A percentile compares a stretch with the other conserved stretches of the same genome.
These are phyloP conservation scores for Gossypium longicalyx DNA, from an alignment of 345 rosid genomes.

Conservation along the genomic window DNA sequence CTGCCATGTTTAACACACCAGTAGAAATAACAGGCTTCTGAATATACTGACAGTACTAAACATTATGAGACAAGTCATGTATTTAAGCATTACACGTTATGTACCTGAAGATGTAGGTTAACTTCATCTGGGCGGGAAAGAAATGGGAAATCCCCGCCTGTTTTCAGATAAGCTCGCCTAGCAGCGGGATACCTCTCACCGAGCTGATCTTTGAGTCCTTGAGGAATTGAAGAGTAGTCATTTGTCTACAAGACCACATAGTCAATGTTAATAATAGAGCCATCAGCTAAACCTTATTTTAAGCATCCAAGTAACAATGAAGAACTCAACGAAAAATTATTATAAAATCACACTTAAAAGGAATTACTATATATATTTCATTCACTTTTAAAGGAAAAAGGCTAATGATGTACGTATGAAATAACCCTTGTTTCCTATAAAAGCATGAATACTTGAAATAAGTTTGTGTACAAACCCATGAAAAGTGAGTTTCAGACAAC, in stretches of 20 bases:
- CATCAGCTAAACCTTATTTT: too few species aligned
- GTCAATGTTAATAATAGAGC: neutral
- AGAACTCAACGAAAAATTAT: neutral
- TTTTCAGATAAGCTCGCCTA: slow-evolving; percentile 73
- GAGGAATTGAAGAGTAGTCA: slow-evolving; percentile 88
- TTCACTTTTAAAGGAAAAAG: neutral
- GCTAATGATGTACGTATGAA: neutral
- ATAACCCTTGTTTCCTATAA: neutral
- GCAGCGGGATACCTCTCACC: slow-evolving; percentile 91
- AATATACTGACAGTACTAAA: neutral
- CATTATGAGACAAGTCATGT: neutral
- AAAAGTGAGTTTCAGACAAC: slow-evolving; percentile 27
- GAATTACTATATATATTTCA: neutral
- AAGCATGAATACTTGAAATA: neutral
- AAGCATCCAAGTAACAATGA: neutral
- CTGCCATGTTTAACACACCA: slow-evolving; percentile 35
- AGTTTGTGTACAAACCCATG: neutral
- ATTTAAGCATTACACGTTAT: neutral
- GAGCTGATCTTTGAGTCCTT: slow-evolving; percentile 78
- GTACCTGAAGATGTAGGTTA: slow-evolving; percentile 93
- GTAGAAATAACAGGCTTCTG: neutral
- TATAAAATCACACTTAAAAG: neutral
- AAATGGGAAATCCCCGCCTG: slow-evolving; percentile 95
- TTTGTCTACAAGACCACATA: slow-evolving; percentile 53
- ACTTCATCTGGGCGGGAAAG: slow-evolving; percentile 97